Percentiles rank a stretch among this genome's conserved stretches.
Evolutionary conservation across 306 rosid species (phyloP).

Genomic region (Comarum palustre): DNA sequence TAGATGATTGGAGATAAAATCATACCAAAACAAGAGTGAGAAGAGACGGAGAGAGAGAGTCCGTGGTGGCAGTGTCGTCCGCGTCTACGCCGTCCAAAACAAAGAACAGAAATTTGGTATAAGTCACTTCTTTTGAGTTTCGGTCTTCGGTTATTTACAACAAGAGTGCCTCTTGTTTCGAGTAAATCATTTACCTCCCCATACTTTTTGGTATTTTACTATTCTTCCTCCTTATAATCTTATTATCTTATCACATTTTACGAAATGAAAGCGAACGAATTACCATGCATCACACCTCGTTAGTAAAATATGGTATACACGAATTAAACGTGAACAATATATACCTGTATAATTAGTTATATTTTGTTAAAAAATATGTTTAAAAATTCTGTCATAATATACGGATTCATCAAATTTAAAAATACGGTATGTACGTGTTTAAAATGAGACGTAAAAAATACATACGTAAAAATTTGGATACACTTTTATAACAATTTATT

Average conservation of each 20-base stretch:
- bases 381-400: too few species aligned
- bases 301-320: too few species aligned
- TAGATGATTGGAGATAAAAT: not conserved
- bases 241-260: not conserved
- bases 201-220: not conserved
- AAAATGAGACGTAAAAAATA: too few species aligned
- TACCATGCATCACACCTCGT: too few species aligned
- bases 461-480: too few species aligned
- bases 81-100: constrained; percentile 21
- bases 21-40: constrained; percentile 27
- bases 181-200: not conserved
- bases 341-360: too few species aligned
- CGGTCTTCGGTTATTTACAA: constrained; percentile 14
- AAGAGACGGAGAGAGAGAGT: constrained; percentile 12
- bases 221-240: not conserved
- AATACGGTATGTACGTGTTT: too few species aligned
- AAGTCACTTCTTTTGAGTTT: not conserved
- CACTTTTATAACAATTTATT: too few species aligned
- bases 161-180: not conserved
- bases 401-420: too few species aligned
- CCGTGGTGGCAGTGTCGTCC: constrained; percentile 28
- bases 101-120: not conserved
- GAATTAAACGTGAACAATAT: too few species aligned
- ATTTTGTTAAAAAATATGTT: too few species aligned
- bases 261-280: too few species aligned